Base-by-base conservation (phyloP, 108 stramenopile genomes). In the Fragilaria crotonensis region DNA sequence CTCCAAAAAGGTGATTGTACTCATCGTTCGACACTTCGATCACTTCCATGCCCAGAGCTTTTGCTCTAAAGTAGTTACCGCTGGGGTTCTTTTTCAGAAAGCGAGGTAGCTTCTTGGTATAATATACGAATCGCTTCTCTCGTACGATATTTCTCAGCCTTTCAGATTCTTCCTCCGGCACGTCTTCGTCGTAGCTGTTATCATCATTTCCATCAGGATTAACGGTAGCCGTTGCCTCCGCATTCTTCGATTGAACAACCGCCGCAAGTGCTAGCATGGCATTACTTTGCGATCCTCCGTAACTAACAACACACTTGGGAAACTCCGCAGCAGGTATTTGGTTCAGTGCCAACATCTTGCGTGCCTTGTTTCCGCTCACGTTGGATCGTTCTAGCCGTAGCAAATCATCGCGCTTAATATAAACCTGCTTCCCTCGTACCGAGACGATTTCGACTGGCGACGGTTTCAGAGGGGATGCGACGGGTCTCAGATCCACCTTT, bases 281-380 rank as follows among this genome's bases (percentile, higher is more conserved):
- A 76, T 96, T 96, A 30, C 81, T 83, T 64, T 96, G 94, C 25
- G 85, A 80, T 21, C 96, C 96, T 22, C 96, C 96, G 64, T 94
- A 90, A 62, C 84, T 86, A 0, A 94, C 93, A 7, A 94, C 57
- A 19, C 76, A 81, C 27, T 72, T 49, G 0, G 87, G 85, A 82
- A 87, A 88, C 1, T 86, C 67, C 4, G 23, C 19, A 3, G 59
- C 71, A 25, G 75, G 64, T 19, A 89, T 48, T 19, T 76, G 30
- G 53, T 84, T 83, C 29, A 93, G 54, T 14, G 77, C 62, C 20
- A 78, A 65, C 59, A 93, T 75, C 55, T 93, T 93, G 2, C 91
- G 71, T 17, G 87, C 91, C 66, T 93, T 93, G 68, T 93, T 93
- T 0, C 91, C 91, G 22, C 79, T 76, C 36, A 93, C 70, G 30